Evolutionary conservation across 495 filamentous ascomycete species (phyloP), one percentile per base, ranked within the genome.

Genomic region (Penicillium tannophilum): DNA sequence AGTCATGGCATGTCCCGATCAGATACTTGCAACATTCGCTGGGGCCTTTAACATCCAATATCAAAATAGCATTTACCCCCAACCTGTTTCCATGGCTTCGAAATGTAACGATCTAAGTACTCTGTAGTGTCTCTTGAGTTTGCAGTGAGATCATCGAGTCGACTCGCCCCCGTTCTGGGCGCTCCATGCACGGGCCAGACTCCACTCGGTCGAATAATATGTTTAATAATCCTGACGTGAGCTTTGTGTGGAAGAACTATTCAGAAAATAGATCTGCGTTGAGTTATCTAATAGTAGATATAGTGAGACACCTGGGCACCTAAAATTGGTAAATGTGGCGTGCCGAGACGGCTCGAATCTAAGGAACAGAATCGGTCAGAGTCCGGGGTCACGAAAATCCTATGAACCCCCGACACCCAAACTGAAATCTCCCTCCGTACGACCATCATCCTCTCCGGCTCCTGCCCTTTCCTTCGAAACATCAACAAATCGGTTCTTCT

Each of bases 121-220:
- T 23, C 20, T 23, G 20, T 20, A 16, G 4, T 35, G 4, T 19
- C 4, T 19, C 11, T 39, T 39, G 14, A 48, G 47, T 53, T 56
- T 42, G 14, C 17, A 58, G 48, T 68, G 65, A 68, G 63, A 63
- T 68, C 63, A 66, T 66, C 43, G 49, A 68, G 43, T 61, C 5
- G 50, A 48, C 9, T 51, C 20, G 26, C 17, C 47, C 36, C 28
- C 44, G 54, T 60, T 60, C 54, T 58, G 45, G 58, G 45, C 61
- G 30, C 20, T 55, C 35, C 31, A 48, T 52, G 51, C 46, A 55
- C 49, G 52, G 59, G 47, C 55, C 52, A 48, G 56, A 57, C 62
- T 47, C 50, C 50, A 50, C 51, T 51, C 52, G 42, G 24, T 52
- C 24, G 31, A 20, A 52, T 58, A 31, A 41, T 2, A 41, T 41